Conservation (phyloP, 2,329 filamentous ascomycete genomes). For the Mariannaea sp. region DNA sequence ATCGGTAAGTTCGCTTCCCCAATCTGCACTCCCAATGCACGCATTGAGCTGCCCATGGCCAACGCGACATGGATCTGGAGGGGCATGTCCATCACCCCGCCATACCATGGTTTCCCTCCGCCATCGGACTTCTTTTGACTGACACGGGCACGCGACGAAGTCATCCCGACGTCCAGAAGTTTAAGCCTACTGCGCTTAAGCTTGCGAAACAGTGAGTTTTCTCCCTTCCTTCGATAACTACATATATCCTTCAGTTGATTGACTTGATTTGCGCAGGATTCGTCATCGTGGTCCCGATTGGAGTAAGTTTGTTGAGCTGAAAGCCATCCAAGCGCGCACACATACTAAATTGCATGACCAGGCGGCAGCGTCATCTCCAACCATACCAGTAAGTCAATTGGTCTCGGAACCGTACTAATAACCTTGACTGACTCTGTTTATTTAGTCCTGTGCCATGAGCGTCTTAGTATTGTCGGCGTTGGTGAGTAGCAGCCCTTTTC, state of each 20-base stretch:
- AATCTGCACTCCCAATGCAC: conserved; percentile 9
- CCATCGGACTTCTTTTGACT: conserved; percentile 20
- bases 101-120: conserved; percentile 31
- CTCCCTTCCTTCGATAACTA: background rate
- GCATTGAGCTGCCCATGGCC: background rate
- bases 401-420: background rate
- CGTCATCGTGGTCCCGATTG: conserved; percentile 98
- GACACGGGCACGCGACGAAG: conserved; percentile 44
- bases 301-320: conserved; percentile 69
- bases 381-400: conserved; percentile 76
- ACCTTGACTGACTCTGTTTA: conserved; percentile 37
- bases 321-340: conserved; percentile 19
- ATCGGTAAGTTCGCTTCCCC: conserved; percentile 66
- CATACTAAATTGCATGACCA: conserved; percentile 48
- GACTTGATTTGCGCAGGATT: conserved; percentile 60
- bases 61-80: conserved; percentile 32
- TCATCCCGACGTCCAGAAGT: conserved; percentile 93
- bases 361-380: conserved; percentile 88
- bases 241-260: conserved; percentile 6
- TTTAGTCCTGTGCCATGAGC: conserved; percentile 94
- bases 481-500: conserved; percentile 59
- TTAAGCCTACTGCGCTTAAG: conserved; percentile 92
- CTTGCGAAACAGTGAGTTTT: conserved; percentile 85
- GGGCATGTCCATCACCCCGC: conserved; percentile 21
- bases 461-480: conserved; percentile 95